Evolutionary conservation across 495 filamentous ascomycete genomes (phyloP), one percentile per base, ranked within the genome.

Genomic region (Thozetella sp.): DNA sequence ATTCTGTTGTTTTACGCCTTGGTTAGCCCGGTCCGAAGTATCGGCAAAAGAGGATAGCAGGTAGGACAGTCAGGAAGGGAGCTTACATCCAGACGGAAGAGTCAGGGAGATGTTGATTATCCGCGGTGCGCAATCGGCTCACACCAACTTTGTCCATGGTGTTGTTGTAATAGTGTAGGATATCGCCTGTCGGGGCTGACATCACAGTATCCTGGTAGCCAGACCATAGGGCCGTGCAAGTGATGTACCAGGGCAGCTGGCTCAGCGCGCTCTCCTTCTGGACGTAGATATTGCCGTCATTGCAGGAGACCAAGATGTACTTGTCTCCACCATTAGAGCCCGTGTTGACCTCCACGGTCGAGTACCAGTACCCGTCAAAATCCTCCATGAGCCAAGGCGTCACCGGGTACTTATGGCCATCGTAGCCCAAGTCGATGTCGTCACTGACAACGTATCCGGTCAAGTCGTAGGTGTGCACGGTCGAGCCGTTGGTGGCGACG

Each of bases 131-230:
- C 1, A 65, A 55, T 46, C 63, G 63, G 20, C 53, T 57, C n/a
- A 65, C 63, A 20, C 63, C 59, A 4, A 56, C 46, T 30, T 48
- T 55, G 20, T 59, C 40, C 63, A 65, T 65, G 63, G 63, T 65
- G 54, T 65, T 62, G 55, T 56, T 57, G 55, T 65, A 65, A 51
- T 62, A 62, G 50, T 62, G 59, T 13, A 65, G 55, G 26, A 65
- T 24, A 17, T 59, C 50, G 25, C 45, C 46, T 22, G 51, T 62
- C 2, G 51, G 54, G 13, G 55, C 45, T 2, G 55, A 22, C 19
- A 56, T 22, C 9, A 58, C 55, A n/a, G 54, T 55, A 25, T 65
- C 59, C 22, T 62, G 46, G 19, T 55, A 54, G 26, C 59, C 55
- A 17, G 55, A 56, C 63, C 63, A 65, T 3, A 65, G 59, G 15